A percentile compares a stretch with the other conserved stretches of the same genome.
Evolutionary conservation across 495 filamentous ascomycete genomes (phyloP).

Genomic region (Aspergillus sclerotioniger): DNA sequence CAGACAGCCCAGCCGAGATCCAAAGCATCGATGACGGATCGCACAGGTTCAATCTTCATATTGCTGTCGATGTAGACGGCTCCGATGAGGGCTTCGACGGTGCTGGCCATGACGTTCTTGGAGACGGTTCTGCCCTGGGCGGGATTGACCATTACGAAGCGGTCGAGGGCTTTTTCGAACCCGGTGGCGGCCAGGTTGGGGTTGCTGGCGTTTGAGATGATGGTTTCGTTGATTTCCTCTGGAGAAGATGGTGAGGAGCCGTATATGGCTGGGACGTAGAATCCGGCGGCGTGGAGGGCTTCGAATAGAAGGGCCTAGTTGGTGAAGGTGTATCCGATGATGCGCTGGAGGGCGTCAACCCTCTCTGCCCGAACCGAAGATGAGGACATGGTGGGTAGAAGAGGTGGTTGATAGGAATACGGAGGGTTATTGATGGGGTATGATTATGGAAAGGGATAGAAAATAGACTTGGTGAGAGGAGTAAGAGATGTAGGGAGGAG

Average conservation of each 20-base stretch:
- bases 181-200: constrained; percentile 8
- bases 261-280: background rate
- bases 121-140: constrained; percentile 10
- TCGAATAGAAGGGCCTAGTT: background rate
- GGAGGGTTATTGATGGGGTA: no score
- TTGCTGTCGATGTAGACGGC: constrained; percentile 11
- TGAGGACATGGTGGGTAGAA: no score
- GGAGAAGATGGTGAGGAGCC: no score
- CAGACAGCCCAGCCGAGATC: constrained; percentile 3
- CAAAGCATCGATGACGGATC: background rate
- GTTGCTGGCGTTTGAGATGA: background rate
- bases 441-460: no score
- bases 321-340: background rate
- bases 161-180: constrained; percentile 2
- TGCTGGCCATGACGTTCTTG: constrained; percentile 10
- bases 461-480: no score
- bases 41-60: background rate
- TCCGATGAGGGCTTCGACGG: constrained; percentile 18
- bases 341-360: no score
- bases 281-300: background rate
- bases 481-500: no score
- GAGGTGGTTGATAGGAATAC: no score
- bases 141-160: constrained; percentile 11
- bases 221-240: constrained; percentile 2
- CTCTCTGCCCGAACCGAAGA: no score